phyloP scores from a whole-genome alignment of 2,329 filamentous ascomycete species.

The Lasiodiplodia sp. region DNA sequence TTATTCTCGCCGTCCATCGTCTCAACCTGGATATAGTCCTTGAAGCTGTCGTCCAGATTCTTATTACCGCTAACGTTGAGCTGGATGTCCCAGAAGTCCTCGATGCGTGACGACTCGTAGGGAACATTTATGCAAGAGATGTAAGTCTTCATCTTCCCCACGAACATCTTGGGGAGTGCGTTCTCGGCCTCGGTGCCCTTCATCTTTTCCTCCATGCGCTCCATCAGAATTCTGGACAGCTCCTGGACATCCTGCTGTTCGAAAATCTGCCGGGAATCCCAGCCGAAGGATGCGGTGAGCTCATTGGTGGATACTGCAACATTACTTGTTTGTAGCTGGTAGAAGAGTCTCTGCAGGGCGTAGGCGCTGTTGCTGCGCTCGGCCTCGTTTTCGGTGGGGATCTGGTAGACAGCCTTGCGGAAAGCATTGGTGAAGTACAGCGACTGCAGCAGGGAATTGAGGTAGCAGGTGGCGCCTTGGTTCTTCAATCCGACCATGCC shows the following conservation, averaged over 20 bases:
- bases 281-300: constrained; percentile 94
- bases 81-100: constrained; percentile 99
- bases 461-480: constrained; percentile 77
- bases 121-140: constrained; percentile 98
- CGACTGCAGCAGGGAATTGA: constrained; percentile 58
- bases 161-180: constrained; percentile 87
- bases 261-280: constrained; percentile 97
- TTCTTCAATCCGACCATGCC: constrained; percentile 97
- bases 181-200: constrained; percentile 94
- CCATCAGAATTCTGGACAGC: constrained; percentile 94
- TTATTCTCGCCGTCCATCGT: constrained; percentile 98
- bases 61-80: constrained; percentile 95
- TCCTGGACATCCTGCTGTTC: constrained; percentile 99
- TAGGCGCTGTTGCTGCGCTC: constrained; percentile 88
- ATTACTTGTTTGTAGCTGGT: constrained; percentile 87
- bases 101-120: constrained; percentile 92
- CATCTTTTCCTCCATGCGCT: constrained; percentile 96
- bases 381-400: constrained; percentile 87
- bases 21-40: constrained; percentile 95
- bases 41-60: constrained; percentile 91
- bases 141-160: constrained; percentile 98
- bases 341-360: constrained; percentile 91
- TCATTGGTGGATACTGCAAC: constrained; percentile 88
- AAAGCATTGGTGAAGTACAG: constrained; percentile 76
- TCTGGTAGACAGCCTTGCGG: constrained; percentile 97